Base-by-base conservation (phyloP, 1,284 basidiomycete genomes). In the Sporisorium scitamineum region DNA sequence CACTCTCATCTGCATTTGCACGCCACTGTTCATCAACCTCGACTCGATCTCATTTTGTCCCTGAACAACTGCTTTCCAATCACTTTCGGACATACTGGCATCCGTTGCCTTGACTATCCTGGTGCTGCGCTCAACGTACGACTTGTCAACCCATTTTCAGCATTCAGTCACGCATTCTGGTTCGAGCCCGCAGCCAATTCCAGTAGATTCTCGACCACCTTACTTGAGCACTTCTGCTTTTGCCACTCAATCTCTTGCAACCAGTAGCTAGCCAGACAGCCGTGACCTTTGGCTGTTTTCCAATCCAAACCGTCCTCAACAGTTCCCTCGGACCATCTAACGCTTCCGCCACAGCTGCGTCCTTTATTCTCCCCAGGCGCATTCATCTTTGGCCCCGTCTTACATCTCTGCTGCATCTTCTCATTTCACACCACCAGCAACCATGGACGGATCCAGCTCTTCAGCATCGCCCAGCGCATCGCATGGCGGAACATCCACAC, bases 381-480 rank as follows among this genome's bases (percentile, higher is more conserved):
- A 31, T 10, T 10, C 16, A 48, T 27, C 47, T 48, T 27, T 31
- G 2, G 27, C 26, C n/a, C 31, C 26, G 2, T 20, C 47, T 24
- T 44, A 13, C n/a, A 18, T 32, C 32, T 53, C 34, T 34, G 50
- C 48, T 53, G 22, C 22, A 45, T 44, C 18, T 45, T 53, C 29
- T n/a, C 7, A 20, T 31, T 6, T 32, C 31, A 5, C 52, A 16
- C 14, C 32, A 32, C 24, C 52, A 52, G 2, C 45, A 11, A 48
- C 5, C 14, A 70, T 70, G 69, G 62, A 66, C 3, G 69, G 55
- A 7, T 66, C 69, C 26, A 59, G 62, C 55, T 62, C 62, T 45
- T 64, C 65, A 14, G 58, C 65, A 42, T 61, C 65, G 27, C 61
- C 61, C 3, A 74, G 64, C 56, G 57, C 61, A 34, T 64, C 70